phyloP scores from a whole-genome alignment of 208 protist genomes.

The Acanthamoeba culbertsoni region DNA sequence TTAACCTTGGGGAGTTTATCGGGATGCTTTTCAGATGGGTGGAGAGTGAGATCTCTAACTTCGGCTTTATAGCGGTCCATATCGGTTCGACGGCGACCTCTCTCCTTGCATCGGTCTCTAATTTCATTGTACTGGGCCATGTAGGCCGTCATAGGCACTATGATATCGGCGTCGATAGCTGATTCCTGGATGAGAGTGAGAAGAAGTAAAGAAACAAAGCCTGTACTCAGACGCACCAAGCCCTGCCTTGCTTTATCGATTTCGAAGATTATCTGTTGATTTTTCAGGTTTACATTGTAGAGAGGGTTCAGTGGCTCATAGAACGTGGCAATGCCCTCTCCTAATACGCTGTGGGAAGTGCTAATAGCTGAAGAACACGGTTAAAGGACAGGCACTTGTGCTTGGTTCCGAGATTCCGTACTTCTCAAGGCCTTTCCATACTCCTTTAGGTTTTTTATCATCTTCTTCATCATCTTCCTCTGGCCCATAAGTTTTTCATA shows the following conservation, averaged over 20 bases:
- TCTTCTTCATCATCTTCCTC: conserved; percentile 50
- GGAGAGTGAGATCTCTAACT: conserved; percentile 25
- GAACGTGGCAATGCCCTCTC: conserved; percentile 20
- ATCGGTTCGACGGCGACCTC: not conserved
- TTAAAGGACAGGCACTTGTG: too few species aligned
- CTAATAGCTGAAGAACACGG: not conserved
- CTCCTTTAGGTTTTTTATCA: conserved; percentile 42
- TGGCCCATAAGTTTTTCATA: not conserved
- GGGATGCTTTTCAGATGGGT: conserved; percentile 27
- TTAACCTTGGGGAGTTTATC: conserved; percentile 2
- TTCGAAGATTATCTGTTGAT: conserved; percentile 37
- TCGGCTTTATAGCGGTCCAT: conserved; percentile 52
- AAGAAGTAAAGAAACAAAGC: not conserved
- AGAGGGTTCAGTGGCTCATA: not conserved
- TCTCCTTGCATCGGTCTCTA: not conserved
- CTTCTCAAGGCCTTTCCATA: conserved; percentile 17
- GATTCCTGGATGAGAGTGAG: not conserved
- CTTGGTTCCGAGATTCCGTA: too few species aligned
- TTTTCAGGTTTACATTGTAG: not conserved
- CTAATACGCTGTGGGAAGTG: not conserved
- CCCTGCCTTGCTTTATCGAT: not conserved
- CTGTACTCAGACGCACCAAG: not conserved
- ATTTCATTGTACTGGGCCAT: conserved; percentile 32
- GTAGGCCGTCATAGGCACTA: conserved; percentile 11
- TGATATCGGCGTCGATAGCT: not conserved